Percentiles rank a stretch among this genome's conserved stretches.
phyloP scores from a whole-genome alignment of 805 yeast species.

The Wickerhamomyces bovis region DNA sequence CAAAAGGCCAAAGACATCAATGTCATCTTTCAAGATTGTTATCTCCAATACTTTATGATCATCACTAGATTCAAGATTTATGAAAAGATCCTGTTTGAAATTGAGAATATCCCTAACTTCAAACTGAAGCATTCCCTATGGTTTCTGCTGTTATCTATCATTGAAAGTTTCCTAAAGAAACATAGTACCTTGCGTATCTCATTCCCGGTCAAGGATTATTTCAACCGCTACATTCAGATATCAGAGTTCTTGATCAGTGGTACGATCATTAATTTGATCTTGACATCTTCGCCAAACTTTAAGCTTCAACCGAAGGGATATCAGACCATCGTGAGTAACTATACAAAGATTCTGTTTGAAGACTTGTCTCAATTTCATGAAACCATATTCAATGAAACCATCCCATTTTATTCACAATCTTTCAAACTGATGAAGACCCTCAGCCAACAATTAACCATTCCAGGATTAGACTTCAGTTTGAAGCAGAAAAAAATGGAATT shows the following conservation, averaged over 20 bases:
- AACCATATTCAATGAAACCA: conserved; percentile 10
- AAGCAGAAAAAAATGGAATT: conserved; percentile 7
- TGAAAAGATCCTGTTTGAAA: conserved; percentile 9
- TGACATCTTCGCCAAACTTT: conserved; percentile 9
- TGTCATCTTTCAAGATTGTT: conserved; percentile 15
- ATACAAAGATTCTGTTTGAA: conserved; percentile 4
- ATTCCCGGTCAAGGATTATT: conserved; percentile 12
- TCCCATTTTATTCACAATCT: conserved; percentile 12
- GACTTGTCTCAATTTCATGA: conserved; percentile 10
- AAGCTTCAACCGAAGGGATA: conserved; percentile 11
- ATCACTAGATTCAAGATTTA: conserved; percentile 15
- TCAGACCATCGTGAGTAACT: conserved; percentile 10
- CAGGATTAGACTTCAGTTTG: neutral
- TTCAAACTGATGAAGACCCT: conserved; percentile 6
- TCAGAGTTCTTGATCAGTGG: conserved; percentile 12
- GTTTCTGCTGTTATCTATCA: conserved; percentile 19
- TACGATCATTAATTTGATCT: conserved; percentile 7
- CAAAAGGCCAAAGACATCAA: conserved; percentile 12
- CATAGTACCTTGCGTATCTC: conserved; percentile 12
- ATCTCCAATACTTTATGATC: conserved; percentile 11
- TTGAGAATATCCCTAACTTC: neutral
- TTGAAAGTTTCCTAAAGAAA: conserved; percentile 16
- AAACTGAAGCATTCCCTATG: conserved; percentile 13
- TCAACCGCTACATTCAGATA: conserved; percentile 10
- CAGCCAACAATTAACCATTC: conserved; percentile 3